Conservation (phyloP, 495 filamentous ascomycete species). For the Acidiella bohemica region DNA sequence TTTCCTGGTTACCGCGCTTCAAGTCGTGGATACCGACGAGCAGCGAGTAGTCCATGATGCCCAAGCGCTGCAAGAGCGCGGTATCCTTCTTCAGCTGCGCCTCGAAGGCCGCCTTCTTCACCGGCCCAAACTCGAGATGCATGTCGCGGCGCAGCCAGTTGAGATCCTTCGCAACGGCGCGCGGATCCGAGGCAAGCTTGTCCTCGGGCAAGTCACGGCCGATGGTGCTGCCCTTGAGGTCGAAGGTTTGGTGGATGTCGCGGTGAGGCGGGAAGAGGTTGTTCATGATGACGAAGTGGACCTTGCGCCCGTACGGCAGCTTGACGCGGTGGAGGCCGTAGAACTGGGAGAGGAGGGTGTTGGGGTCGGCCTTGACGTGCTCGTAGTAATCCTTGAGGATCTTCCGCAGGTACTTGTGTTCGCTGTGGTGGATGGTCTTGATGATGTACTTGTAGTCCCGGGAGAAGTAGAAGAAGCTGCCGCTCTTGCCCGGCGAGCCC, state of each 20-base stretch:
- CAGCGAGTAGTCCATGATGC: slow-evolving; percentile 98
- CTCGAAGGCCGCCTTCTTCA: slow-evolving; percentile 74
- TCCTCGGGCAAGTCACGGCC: slow-evolving; percentile 85
- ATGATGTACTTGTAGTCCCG: slow-evolving; percentile 99
- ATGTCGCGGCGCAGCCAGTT: slow-evolving; percentile 87
- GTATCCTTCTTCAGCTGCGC: slow-evolving; percentile 83
- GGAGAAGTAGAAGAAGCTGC: slow-evolving; percentile 99
- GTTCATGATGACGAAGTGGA: slow-evolving; percentile 99
- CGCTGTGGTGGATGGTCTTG: slow-evolving; percentile 95
- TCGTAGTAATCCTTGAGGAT: slow-evolving; percentile 88
- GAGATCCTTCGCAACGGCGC: slow-evolving; percentile 89
- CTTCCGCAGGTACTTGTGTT: slow-evolving; percentile 89
- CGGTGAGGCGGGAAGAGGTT: slow-evolving; percentile 95
- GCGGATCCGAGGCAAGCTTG: slow-evolving; percentile 59
- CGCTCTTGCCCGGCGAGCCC: slow-evolving; percentile 94
- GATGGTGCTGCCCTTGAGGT: slow-evolving; percentile 94
- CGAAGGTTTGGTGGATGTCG: slow-evolving; percentile 94
- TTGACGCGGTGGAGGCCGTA: slow-evolving; percentile 97
- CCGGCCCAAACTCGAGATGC: slow-evolving; percentile 72
- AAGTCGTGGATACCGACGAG: slow-evolving; percentile 89
- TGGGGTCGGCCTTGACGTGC: slow-evolving; percentile 84
- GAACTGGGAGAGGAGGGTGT: slow-evolving; percentile 94
- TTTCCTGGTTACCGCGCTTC: slow-evolving; percentile 81
- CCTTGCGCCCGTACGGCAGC: slow-evolving; percentile 95
- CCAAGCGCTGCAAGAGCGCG: slow-evolving; percentile 63